A percentile compares a stretch with the other conserved stretches of the same genome.
Conservation (phyloP, 2,329 filamentous ascomycete genomes). For the Cadophora sp. region DNA sequence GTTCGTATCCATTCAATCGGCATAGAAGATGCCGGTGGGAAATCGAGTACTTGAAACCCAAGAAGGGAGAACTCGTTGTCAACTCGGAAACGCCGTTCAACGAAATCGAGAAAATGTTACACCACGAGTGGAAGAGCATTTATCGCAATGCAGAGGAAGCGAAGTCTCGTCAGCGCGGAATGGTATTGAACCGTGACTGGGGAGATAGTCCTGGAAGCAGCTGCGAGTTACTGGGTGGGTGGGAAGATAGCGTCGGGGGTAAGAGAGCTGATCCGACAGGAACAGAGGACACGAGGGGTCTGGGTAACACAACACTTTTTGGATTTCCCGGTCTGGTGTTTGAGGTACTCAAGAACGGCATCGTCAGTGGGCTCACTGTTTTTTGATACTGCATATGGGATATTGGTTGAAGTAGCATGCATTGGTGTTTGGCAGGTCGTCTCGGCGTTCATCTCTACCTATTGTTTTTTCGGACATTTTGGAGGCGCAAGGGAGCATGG, state of each 20-base stretch:
- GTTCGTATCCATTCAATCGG: constrained; percentile 95
- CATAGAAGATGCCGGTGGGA: constrained; percentile 91
- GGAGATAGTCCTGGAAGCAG: constrained; percentile 91
- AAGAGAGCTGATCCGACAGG: constrained; percentile 51
- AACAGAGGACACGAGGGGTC: constrained; percentile 58
- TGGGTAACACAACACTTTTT: constrained; percentile 83
- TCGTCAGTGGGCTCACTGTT: constrained; percentile 87
- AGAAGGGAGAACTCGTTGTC: constrained; percentile 47
- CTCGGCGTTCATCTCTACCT: neutral
- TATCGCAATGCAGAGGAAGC: constrained; percentile 63
- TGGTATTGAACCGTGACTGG: constrained; percentile 92
- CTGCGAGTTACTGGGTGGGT: constrained; percentile 80
- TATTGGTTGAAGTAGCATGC: constrained; percentile 16
- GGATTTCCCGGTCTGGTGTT: constrained; percentile 95
- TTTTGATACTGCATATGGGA: constrained; percentile 58
- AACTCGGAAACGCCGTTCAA: constrained; percentile 73
- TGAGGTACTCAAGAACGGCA: constrained; percentile 92
- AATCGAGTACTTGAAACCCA: constrained; percentile 62
- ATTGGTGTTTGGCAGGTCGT: constrained; percentile 17
- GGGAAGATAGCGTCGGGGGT: constrained; percentile 72
- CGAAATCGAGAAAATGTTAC: constrained; percentile 73
- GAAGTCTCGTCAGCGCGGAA: constrained; percentile 66
- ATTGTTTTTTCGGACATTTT: neutral
- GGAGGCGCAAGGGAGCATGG: constrained; percentile 5
- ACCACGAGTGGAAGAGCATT: constrained; percentile 71